These are phyloP conservation scores for Neurospora sp. DNA, from an alignment of 495 filamentous ascomycete species.

Conservation along the genomic window DNA sequence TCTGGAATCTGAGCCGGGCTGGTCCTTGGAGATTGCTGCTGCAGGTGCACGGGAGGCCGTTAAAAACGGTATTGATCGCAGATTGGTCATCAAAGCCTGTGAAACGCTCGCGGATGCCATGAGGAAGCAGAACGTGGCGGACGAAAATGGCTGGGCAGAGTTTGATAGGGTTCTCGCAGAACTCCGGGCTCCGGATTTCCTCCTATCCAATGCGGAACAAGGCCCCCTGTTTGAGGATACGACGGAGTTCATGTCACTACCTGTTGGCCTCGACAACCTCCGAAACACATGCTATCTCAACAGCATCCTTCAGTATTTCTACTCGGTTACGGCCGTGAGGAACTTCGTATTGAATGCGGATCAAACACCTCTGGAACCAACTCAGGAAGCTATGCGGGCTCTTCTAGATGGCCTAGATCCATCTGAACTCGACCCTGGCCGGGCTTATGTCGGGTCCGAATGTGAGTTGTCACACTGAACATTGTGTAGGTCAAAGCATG, in stretches of 20 bases:
- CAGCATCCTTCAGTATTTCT: slow-evolving; percentile 92
- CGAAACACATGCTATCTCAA: slow-evolving; percentile 98
- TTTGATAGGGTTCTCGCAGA: background rate
- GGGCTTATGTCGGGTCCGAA: slow-evolving; percentile 33
- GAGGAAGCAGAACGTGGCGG: background rate
- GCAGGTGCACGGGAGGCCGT: slow-evolving; percentile 2
- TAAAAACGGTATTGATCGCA: background rate
- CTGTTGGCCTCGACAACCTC: slow-evolving; percentile 82
- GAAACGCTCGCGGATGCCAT: background rate
- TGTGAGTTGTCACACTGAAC: slow-evolving; percentile 43
- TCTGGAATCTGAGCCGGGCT: slow-evolving; percentile 3
- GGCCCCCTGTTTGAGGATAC: background rate
- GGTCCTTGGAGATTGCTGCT: slow-evolving; percentile 15
- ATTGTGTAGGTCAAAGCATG: background rate
- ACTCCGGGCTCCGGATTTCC: background rate
- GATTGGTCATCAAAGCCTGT: background rate
- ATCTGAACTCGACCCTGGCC: slow-evolving; percentile 25
- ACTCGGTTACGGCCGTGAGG: slow-evolving; percentile 73
- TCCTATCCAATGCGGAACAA: background rate
- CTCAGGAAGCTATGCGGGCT: slow-evolving; percentile 45
- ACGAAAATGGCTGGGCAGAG: background rate
- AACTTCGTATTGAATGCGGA: slow-evolving; percentile 71
- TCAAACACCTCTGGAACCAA: slow-evolving; percentile 49
- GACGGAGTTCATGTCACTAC: slow-evolving; percentile 37
- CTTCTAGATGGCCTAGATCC: slow-evolving; percentile 52